Evolutionary conservation across 148 eudicot species (phyloP), one percentile per base, ranked within the genome.

Genomic region (Limonium bicolor): DNA sequence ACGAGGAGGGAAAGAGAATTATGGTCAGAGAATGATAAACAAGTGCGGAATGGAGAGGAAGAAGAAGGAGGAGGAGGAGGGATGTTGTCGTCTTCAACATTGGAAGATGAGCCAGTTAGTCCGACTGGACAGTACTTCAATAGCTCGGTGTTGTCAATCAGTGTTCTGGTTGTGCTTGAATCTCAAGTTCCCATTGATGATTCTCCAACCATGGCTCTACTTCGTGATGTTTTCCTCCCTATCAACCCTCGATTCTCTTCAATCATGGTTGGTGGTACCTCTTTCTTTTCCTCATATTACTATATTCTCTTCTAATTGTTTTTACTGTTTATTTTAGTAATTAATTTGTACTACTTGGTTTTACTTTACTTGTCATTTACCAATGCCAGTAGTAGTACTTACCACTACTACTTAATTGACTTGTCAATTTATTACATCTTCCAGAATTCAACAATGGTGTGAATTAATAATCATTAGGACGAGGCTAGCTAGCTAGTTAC

Each of bases 161-260:
- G 48, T 0, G 27, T 72, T 12, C 29, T 72, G 4, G 61, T 20
- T 2, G 73, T 72, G 47, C 12, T 67, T 56, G 78, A 72, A 49
- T 20, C 23, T 0, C 44, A 63, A 60, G 27, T 45, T 11, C 73
- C 70, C 1, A 37, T 67, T n/a, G 50, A 67, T 19, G 60, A 63
- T 12, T 55, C 44, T 3, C 48, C 4, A 2, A 2, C 37, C 21
- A 5, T 48, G 12, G 4, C 22, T 0, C 38, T 62, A 1, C 41
- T 72, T n/a, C 29, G 26, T 17, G 51, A 56, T 15, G 20, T 63
- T 7, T 58, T 71, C 48, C 46, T 63, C 24, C 69, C 72, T 11
- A 56, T 64, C 25, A 72, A 67, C 23, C 70, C 67, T 2, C 69
- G 78, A 20, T 67, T 72, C 41, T 72, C 73, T 38, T 72, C 78